Evolutionary conservation across 2,329 filamentous ascomycete species (phyloP).

Genomic region (Aspergillus ochraceus): DNA sequence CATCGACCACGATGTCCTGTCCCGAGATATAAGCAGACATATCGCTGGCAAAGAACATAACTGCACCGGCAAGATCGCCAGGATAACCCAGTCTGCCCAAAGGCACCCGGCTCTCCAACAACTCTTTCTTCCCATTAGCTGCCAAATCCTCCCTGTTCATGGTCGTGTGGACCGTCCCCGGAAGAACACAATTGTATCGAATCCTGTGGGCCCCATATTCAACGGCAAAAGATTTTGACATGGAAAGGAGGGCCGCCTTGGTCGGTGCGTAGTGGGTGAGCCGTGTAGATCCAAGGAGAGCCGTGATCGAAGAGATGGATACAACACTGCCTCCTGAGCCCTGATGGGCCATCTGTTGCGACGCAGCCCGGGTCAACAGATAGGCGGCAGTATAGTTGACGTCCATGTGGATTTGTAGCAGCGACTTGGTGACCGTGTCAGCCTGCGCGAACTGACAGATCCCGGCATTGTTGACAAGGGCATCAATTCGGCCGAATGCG

Average conservation of each 20-base stretch:
- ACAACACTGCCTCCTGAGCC: background rate
- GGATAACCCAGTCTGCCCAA: background rate
- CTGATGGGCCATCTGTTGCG: background rate
- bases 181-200: background rate
- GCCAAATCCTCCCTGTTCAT: background rate
- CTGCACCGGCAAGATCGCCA: background rate
- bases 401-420: background rate
- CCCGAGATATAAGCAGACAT: background rate
- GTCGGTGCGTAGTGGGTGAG: background rate
- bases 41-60: background rate
- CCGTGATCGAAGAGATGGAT: background rate
- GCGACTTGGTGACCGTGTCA: background rate
- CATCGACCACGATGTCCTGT: background rate
- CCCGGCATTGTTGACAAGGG: conserved; percentile 3
- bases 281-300: background rate
- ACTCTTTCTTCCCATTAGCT: background rate
- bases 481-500: background rate
- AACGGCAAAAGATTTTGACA: background rate
- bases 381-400: background rate
- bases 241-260: background rate
- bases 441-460: background rate
- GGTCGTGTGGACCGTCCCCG: background rate
- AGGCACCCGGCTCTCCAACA: background rate
- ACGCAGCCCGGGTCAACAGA: background rate
- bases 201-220: background rate